Base-by-base conservation (phyloP, 2,329 filamentous ascomycete species). In the Polychaeton citri region DNA sequence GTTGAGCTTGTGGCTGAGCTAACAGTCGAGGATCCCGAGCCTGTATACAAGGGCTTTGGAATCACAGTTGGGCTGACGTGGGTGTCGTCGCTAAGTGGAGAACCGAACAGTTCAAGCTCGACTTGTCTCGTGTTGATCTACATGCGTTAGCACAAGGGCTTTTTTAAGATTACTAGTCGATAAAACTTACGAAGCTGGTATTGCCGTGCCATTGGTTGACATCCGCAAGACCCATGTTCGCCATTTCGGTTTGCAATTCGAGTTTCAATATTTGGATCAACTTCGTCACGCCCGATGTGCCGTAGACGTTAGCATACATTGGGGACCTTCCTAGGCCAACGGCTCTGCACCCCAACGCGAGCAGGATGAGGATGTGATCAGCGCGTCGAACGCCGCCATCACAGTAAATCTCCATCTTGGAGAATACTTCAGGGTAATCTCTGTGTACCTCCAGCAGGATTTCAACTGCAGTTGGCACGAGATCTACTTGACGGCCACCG, bases 361-460 rank as follows among this genome's bases (percentile, higher is more conserved):
- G 46, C 6, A 61, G 43, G 34, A 58, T 61, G 34, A 62, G 36
- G 5, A 60, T 45, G 35, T 63, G 42, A 15, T 51, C 47, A 20
- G 58, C 60, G 34, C 60, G 60, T 10, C 60, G 51, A 4, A 62
- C 55, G 36, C 61, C 59, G 4, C 59, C 58, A 32, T 63, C 60
- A 5, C 55, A 58, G 33, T 53, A 60, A 6, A 64, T 56, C 33
- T 63, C 60, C 12, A 59, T 45, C 36, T 60, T 42, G 33, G 52
- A 44, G 43, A 63, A 61, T 13, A 64, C 51, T 12, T 58, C 52
- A 0, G 60, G 60, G 12, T 49, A 57, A 10, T 54, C 38, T n/a
- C 72, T 76, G 55, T 82, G 79, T 36, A 85, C 78, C 42, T 85
- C 81, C 6, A 83, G 72, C 4, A 81, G 81, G 34, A 88, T 74